A percentile compares a stretch with the other conserved stretches of the same genome.
Conservation (phyloP, 345 rosid species). For the Zanthoxylum bungeanum region DNA sequence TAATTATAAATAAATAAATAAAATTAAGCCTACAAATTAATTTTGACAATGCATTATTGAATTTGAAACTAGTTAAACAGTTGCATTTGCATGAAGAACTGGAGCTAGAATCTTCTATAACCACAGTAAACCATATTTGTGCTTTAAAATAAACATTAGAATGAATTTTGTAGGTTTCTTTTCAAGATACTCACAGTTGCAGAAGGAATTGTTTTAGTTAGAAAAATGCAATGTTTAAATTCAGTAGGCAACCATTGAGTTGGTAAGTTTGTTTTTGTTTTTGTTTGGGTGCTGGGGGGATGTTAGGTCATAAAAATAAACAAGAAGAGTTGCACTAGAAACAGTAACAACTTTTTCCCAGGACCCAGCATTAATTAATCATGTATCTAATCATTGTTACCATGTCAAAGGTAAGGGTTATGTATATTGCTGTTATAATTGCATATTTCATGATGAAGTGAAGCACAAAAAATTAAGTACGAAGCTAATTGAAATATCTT, state of each 20-base stretch:
- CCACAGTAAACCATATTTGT: not conserved
- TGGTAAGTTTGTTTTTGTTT: not conserved
- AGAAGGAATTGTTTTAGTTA: not conserved
- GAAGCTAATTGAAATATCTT: not conserved
- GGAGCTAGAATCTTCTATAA: not conserved
- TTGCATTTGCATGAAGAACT: not conserved
- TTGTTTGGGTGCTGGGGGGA: too few species aligned
- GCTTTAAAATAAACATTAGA: not conserved
- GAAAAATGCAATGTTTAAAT: not conserved
- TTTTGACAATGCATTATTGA: not conserved
- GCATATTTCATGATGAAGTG: not conserved
- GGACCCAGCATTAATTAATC: not conserved
- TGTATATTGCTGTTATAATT: not conserved
- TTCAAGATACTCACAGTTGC: not conserved
- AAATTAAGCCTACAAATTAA: too few species aligned
- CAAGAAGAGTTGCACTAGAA: not conserved
- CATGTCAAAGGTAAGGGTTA: not conserved
- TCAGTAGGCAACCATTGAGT: not conserved
- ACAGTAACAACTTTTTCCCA: not conserved
- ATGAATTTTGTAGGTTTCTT: slow-evolving; percentile 1
- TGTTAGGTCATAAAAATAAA: not conserved
- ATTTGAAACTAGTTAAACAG: too few species aligned
- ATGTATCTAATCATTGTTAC: not conserved
- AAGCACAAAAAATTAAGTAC: not conserved
- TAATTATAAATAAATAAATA: not conserved